Conservation (phyloP, 83 land plant genomes). For the Picea abies region DNA sequence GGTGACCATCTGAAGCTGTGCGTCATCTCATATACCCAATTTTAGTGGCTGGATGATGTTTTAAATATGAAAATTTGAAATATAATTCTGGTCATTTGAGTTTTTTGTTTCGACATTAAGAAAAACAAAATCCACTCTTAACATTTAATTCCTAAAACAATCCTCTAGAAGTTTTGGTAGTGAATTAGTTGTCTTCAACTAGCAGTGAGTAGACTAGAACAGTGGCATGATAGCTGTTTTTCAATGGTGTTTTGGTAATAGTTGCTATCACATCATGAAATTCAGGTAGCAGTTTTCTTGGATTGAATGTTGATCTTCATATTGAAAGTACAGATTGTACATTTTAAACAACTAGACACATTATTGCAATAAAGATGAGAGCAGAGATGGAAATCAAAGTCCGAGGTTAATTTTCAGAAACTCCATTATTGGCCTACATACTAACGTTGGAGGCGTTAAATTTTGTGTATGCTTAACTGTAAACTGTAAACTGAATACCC, state of each 20-base stretch:
- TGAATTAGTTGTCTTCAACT: neutral
- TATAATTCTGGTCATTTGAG: neutral
- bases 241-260: neutral
- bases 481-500: too few species aligned
- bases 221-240: neutral
- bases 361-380: neutral
- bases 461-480: too few species aligned
- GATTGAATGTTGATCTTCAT: too few species aligned
- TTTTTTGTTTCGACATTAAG: neutral
- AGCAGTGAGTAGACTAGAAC: neutral
- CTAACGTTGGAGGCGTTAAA: too few species aligned
- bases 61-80: neutral
- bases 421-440: too few species aligned
- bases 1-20: conserved; percentile 13
- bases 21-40: neutral
- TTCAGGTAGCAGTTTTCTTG: neutral
- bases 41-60: neutral
- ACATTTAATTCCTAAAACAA: neutral
- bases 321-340: too few species aligned
- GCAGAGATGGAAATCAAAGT: neutral
- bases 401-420: too few species aligned
- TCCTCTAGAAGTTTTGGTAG: neutral
- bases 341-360: neutral
- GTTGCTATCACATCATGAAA: neutral
- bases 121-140: neutral